Evolutionary conservation across 345 rosid genomes (phyloP), one percentile per base, ranked within the genome.

Genomic region (Luvunga scandens): DNA sequence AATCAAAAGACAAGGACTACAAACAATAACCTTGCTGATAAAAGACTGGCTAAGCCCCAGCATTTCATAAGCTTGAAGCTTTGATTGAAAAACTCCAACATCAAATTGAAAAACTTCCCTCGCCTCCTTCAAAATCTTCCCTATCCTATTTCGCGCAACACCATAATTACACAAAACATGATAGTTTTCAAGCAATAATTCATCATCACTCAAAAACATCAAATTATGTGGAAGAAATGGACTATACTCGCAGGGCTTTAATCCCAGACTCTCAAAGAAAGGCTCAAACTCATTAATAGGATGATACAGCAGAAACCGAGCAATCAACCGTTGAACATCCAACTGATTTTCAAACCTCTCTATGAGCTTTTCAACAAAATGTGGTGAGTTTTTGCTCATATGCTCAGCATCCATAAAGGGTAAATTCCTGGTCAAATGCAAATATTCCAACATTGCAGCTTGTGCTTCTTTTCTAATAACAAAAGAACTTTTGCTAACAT

Each of bases 221-320:
- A 80, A 31, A 64, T 89, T 85, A 9, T 80, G 79, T 0, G 81
- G 91, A 79, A 95, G 93, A 36, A 91, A 69, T 39, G 79, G 53
- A 22, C 62, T 22, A 71, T 84, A 81, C 81, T 91, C 95, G 2
- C 36, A 61, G 48, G 88, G 92, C 25, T 86, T 73, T 78, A 95
- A 71, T 53, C 98, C 98, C 64, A 87, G 50, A 69, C 97, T 93
- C 91, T 95, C 96, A 66, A 89, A 89, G 85, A 92, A 95, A 19
- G 93, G 95, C 81, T 95, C 97, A 42, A 91, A 93, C 83, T 95
- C 99, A 73, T 93, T 95, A 76, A 95, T 89, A 55, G 98, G 97
- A 71, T 90, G 89, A 77, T 88, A 93, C 50, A 89, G 87, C 63
- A 95, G 62, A 81, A 81, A 90, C 81, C 91, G 90, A 3, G 86